These are phyloP conservation scores for Geum urbanum DNA, from an alignment of 306 rosid species.

Conservation along the genomic window DNA sequence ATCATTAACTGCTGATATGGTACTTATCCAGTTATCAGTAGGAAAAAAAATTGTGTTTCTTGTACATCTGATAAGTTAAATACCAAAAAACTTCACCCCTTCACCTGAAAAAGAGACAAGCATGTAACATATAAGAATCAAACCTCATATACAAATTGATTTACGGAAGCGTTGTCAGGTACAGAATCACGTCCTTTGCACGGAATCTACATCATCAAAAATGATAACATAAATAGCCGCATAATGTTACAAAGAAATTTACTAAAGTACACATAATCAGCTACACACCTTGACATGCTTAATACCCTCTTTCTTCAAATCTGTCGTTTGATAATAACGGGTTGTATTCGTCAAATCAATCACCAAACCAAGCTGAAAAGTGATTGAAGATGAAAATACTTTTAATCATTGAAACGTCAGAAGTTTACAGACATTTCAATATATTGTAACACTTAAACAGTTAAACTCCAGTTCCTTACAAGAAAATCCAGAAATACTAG, in stretches of 20 bases:
- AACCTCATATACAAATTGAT: conserved; percentile 90
- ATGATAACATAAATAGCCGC: conserved; percentile 16
- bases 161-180: conserved; percentile 84
- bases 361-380: conserved; percentile 94
- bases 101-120: background rate
- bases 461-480: background rate
- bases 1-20: background rate
- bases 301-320: conserved; percentile 92
- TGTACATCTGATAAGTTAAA: background rate
- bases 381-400: conserved; percentile 28
- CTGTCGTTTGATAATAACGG: conserved; percentile 76
- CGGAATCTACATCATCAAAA: conserved; percentile 64
- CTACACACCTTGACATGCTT: conserved; percentile 82
- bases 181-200: conserved; percentile 94
- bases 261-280: conserved; percentile 23
- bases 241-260: conserved; percentile 12
- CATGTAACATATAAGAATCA: conserved; percentile 35
- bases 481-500: background rate
- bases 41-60: background rate
- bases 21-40: background rate
- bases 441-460: too few relatives aligned
- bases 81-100: background rate
- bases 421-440: too few relatives aligned
- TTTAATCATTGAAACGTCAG: background rate
- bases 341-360: conserved; percentile 92